Percentiles rank a stretch among this genome's conserved stretches.
Conservation (phyloP, 768 basidiomycete genomes). For the Suillus decipiens region DNA sequence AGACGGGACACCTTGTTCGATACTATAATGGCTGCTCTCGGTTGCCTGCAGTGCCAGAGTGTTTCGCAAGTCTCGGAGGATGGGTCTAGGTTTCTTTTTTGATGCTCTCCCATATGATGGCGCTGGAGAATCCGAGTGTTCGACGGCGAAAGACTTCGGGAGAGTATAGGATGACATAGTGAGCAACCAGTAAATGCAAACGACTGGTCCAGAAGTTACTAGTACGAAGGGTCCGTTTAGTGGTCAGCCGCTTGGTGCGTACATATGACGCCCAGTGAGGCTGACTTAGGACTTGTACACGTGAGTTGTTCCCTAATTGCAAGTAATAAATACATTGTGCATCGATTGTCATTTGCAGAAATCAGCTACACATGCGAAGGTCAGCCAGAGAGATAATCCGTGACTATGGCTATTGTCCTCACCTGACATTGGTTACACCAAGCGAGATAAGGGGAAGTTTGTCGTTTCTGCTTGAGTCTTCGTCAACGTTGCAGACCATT, state of each 20-base stretch:
- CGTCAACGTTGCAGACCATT: neutral
- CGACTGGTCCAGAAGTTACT: neutral
- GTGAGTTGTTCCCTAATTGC: neutral
- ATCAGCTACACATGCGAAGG: neutral
- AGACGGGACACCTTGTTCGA: slow-evolving; percentile 13
- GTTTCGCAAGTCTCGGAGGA: slow-evolving; percentile 23
- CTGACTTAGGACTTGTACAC: neutral
- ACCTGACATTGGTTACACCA: neutral
- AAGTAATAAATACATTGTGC: neutral
- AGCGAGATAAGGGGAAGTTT: neutral
- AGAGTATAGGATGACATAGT: neutral
- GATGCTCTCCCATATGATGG: neutral
- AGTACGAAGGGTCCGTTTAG: neutral
- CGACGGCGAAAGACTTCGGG: neutral
- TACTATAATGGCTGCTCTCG: slow-evolving; percentile 16
- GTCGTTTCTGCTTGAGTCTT: neutral
- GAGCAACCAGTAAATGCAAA: neutral
- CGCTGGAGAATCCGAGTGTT: neutral
- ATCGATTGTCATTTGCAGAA: neutral
- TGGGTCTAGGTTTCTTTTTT: slow-evolving; percentile 14
- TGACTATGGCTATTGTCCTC: neutral
- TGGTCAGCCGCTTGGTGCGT: neutral
- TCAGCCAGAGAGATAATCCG: neutral
- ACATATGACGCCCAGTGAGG: neutral
- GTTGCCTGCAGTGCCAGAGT: slow-evolving; percentile 12